Evolutionary conservation across 73 alveolate species (phyloP).

Genomic region (Paramecium primaurelia): DNA sequence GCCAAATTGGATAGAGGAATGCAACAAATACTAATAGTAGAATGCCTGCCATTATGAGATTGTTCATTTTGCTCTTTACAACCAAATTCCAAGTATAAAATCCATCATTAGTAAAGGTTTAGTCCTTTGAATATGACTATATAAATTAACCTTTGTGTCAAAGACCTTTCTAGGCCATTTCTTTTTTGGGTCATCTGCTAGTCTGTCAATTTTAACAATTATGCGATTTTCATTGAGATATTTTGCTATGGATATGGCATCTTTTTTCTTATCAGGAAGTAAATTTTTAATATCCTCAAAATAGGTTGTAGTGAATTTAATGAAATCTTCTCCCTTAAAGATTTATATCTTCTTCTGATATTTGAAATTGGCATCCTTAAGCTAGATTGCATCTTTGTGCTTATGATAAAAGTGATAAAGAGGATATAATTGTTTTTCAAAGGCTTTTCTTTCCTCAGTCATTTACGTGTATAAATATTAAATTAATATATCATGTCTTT

Average conservation of each 20-base stretch:
- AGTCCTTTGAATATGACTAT: neutral
- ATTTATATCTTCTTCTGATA: neutral
- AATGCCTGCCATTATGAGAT: neutral
- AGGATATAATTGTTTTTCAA: neutral
- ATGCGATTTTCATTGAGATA: neutral
- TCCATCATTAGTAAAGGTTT: neutral
- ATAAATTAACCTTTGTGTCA: neutral
- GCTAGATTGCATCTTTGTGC: neutral
- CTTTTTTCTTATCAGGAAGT: neutral
- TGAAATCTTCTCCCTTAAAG: conserved; percentile 3
- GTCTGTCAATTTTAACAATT: neutral
- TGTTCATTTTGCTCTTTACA: neutral
- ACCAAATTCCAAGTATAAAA: conserved; percentile 18
- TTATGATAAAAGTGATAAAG: neutral
- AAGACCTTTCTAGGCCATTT: neutral
- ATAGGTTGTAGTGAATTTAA: neutral
- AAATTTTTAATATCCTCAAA: neutral
- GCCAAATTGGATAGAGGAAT: conserved; percentile 32
- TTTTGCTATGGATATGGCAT: neutral
- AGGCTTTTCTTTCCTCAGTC: conserved; percentile 1
- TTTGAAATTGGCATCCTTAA: neutral
- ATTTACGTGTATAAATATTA: conserved; percentile 2
- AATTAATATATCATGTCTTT: neutral
- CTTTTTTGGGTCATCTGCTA: neutral
- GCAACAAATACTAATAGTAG: neutral